Evolutionary conservation across 2,329 filamentous ascomycete species (phyloP), one percentile per base, ranked within the genome.

Genomic region (Shiraia sp.): DNA sequence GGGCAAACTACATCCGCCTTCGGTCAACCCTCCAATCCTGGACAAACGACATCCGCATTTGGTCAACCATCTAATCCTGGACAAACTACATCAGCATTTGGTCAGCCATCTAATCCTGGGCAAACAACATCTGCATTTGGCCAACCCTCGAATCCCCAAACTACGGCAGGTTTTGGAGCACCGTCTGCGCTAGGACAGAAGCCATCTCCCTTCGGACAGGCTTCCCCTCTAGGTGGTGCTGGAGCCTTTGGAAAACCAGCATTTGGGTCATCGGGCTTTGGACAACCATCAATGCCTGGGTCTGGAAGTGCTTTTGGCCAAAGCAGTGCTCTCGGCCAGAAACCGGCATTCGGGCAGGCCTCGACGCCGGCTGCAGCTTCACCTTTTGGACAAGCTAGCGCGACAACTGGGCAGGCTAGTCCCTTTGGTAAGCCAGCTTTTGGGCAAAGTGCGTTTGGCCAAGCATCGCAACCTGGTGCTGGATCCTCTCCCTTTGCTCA

Each of bases 371-470:
- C 49, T 14, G 51, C 57, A 36, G 42, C 57, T n/a, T 51, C 59
- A 42, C 49, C 55, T 3, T 67, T 71, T 44, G 68, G 69, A 3
- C 66, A 67, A 37, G 34, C 59, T 5, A 61, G 49, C 35, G 45
- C 52, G 19, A 17, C 58, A 19, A 57, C 60, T 10, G 60, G 64
- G 45, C 38, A 54, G 26, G 19, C 53, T 14, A 63, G 56, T 34
- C 59, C 70, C 2, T 77, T 77, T 49, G 72, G 71, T 10, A 65
- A 75, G 42, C 63, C 73, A n/a, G 55, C 56, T 8, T 66, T 66
- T 37, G 59, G 61, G 2, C 51, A 63, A 36, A 65, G 54, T 45
- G 53, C 71, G 0, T 77, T 78, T 39, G 71, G 74, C 1, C 70
- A 77, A 41, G 55, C 72, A 9, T 68, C 75, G 6, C 71, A 73